Conservation (phyloP, 345 rosid species). For the Aquilaria sinensis region DNA sequence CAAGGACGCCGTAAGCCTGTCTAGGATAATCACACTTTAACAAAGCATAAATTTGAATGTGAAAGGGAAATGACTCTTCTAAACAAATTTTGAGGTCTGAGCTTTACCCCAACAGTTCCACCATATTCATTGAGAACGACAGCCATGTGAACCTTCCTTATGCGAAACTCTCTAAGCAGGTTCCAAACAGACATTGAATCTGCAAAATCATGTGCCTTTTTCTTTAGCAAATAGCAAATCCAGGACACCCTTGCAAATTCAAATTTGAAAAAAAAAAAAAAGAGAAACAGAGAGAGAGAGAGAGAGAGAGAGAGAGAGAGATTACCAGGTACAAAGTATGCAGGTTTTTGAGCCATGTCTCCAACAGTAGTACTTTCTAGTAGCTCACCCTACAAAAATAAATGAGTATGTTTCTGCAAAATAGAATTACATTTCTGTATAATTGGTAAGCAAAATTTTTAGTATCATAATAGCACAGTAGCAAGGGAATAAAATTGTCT, state of each 20-base stretch:
- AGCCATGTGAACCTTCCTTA: conserved; percentile 99
- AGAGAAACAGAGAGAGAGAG: no score
- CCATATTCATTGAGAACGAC: conserved; percentile 97
- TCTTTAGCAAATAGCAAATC: background rate
- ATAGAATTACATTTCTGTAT: conserved; percentile 27
- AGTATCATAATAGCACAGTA: background rate
- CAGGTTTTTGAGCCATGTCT: conserved; percentile 97
- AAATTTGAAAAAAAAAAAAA: no score
- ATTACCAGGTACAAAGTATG: conserved; percentile 95
- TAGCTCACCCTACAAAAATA: conserved; percentile 91
- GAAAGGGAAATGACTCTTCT: no score
- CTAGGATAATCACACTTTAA: no score
- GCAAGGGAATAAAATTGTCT: conserved; percentile 6
- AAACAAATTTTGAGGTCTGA: background rate
- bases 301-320: background rate
- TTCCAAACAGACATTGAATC: conserved; percentile 99
- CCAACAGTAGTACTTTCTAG: conserved; percentile 79
- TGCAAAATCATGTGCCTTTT: conserved; percentile 30
- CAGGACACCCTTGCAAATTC: no score
- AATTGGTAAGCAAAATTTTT: conserved; percentile 21
- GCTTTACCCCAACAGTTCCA: conserved; percentile 88
- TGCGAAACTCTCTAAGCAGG: conserved; percentile 97
- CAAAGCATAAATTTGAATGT: no score
- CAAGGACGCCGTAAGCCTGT: no score
- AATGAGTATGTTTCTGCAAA: conserved; percentile 42